Percentiles rank a stretch among this genome's conserved stretches.
Evolutionary conservation across 2,329 filamentous ascomycete genomes (phyloP).

Genomic region (Cordyceps javanica): DNA sequence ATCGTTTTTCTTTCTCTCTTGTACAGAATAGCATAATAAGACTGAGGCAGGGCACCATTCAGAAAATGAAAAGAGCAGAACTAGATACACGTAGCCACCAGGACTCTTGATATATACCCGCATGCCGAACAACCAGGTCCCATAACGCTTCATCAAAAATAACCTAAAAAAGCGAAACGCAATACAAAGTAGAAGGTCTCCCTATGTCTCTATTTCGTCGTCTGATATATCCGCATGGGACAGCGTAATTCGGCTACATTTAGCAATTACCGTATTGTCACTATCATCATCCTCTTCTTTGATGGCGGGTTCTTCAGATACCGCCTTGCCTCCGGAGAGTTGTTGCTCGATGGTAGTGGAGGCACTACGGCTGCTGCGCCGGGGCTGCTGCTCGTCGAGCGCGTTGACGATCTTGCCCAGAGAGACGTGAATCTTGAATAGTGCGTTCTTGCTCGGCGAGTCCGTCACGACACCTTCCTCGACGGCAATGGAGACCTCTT

Average conservation of each 20-base stretch:
- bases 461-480: constrained; percentile 55
- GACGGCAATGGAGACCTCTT: constrained; percentile 54
- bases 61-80: not conserved
- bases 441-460: constrained; percentile 55
- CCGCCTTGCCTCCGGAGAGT: constrained; percentile 31
- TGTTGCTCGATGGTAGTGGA: constrained; percentile 32
- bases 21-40: not conserved
- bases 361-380: constrained; percentile 38
- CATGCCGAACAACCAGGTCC: not conserved
- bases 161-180: not conserved
- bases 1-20: not conserved
- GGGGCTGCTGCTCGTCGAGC: constrained; percentile 40
- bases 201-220: constrained; percentile 26
- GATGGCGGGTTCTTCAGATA: constrained; percentile 37
- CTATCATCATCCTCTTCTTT: constrained; percentile 43
- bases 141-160: constrained; percentile 4
- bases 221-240: constrained; percentile 15
- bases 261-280: constrained; percentile 26
- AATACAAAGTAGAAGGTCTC: not conserved
- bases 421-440: constrained; percentile 63
- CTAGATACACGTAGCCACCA: constrained; percentile 4
- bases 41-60: not conserved
- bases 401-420: constrained; percentile 62
- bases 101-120: constrained; percentile 6
- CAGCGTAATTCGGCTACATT: constrained; percentile 22